Percentiles rank a stretch among this genome's conserved stretches.
These are phyloP conservation scores for Dimargaris cristalligena DNA, from an alignment of 192 early-diverging fungal species.

Conservation along the genomic window DNA sequence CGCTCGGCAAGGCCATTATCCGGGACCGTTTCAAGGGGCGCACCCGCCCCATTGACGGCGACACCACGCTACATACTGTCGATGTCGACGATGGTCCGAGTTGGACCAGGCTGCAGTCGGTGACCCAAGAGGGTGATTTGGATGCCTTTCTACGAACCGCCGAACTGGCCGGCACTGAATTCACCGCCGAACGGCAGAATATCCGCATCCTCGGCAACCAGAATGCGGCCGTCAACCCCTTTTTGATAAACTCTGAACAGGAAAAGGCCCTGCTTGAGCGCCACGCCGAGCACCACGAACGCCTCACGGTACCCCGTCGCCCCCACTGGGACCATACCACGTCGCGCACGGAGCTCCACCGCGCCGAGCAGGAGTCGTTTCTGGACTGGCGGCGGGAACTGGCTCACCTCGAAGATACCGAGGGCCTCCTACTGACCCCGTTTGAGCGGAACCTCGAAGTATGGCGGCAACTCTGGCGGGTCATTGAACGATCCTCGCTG, in stretches of 20 bases:
- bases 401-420: slow-evolving; percentile 77
- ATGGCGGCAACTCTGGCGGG: slow-evolving; percentile 98
- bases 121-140: slow-evolving; percentile 94
- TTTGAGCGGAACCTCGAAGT: slow-evolving; percentile 98
- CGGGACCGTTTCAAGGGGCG: slow-evolving; percentile 15
- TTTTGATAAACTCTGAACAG: slow-evolving; percentile 59
- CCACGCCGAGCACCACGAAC: slow-evolving; percentile 56
- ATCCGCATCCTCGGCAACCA: slow-evolving; percentile 60
- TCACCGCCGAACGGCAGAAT: slow-evolving; percentile 59
- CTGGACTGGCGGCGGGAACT: slow-evolving; percentile 82
- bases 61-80: slow-evolving; percentile 44
- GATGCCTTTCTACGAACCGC: slow-evolving; percentile 93
- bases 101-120: slow-evolving; percentile 79
- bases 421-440: slow-evolving; percentile 86
- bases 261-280: slow-evolving; percentile 56
- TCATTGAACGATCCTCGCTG: slow-evolving; percentile 89
- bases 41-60: neutral
- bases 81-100: slow-evolving; percentile 66
- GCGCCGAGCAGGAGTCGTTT: slow-evolving; percentile 68
- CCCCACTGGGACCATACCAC: slow-evolving; percentile 80
- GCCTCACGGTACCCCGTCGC: slow-evolving; percentile 70
- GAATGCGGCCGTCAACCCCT: slow-evolving; percentile 54
- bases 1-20: slow-evolving; percentile 19
- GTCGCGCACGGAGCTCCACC: slow-evolving; percentile 63
- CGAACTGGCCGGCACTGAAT: slow-evolving; percentile 85